These are phyloP conservation scores for Lobosporangium transversale DNA, from an alignment of 192 early-diverging fungal species.

Conservation along the genomic window DNA sequence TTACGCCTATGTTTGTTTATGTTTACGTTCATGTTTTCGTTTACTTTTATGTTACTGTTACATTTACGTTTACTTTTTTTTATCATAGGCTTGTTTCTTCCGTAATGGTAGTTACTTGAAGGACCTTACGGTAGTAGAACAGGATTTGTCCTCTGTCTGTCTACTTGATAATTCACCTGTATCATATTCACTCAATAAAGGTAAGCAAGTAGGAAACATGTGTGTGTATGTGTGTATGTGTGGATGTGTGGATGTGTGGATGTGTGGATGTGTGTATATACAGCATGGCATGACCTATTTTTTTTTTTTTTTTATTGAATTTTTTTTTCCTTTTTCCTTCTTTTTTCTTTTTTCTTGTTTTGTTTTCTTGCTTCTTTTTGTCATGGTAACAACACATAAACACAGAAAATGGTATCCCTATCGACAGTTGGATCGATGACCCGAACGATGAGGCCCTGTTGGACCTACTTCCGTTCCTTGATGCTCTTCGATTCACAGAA, in stretches of 20 bases:
- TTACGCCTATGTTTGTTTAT: not conserved
- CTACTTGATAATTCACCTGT: slow-evolving; percentile 86
- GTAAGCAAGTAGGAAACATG: slow-evolving; percentile 53
- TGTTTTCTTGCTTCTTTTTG: too few relatives aligned
- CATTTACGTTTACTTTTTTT: slow-evolving; percentile 13
- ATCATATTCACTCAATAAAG: slow-evolving; percentile 78
- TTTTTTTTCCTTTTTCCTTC: not conserved
- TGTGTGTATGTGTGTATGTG: not conserved
- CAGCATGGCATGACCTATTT: not conserved
- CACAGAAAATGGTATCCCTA: slow-evolving; percentile 90
- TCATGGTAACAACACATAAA: too few relatives aligned
- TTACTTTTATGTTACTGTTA: too few relatives aligned
- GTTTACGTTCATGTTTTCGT: too few relatives aligned
- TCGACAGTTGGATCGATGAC: slow-evolving; percentile 86
- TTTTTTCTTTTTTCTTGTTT: slow-evolving; percentile 2
- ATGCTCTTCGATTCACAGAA: slow-evolving; percentile 85
- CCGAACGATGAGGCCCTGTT: slow-evolving; percentile 83
- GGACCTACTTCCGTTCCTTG: slow-evolving; percentile 88
- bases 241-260: too few relatives aligned
- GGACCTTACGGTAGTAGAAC: slow-evolving; percentile 77
- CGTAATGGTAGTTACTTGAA: slow-evolving; percentile 80
- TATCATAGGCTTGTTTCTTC: slow-evolving; percentile 73
- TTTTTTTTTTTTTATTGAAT: not conserved
- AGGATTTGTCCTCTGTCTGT: slow-evolving; percentile 82
- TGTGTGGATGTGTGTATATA: not conserved